Evolutionary conservation across 352 stramenopile species (phyloP).

Genomic region (Phytophthora constricta): DNA sequence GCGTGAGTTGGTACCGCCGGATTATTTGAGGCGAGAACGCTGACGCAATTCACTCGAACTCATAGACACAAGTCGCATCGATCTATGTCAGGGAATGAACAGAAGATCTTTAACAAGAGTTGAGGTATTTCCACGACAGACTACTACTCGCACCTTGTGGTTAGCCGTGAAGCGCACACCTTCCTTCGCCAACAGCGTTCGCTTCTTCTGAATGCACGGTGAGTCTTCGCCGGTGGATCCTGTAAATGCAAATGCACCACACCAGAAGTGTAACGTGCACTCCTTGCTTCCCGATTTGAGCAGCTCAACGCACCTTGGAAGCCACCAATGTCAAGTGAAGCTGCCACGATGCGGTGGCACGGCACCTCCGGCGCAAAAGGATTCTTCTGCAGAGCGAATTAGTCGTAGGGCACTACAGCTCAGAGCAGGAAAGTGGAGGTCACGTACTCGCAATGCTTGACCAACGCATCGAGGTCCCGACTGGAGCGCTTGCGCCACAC

Average conservation of each 20-base stretch:
- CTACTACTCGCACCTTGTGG: slow-evolving; percentile 52
- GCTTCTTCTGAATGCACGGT: slow-evolving; percentile 73
- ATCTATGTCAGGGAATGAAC: too few relatives aligned
- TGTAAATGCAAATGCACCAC: slow-evolving; percentile 17
- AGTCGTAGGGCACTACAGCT: too few relatives aligned
- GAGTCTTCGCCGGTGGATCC: slow-evolving; percentile 67
- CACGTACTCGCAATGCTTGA: slow-evolving; percentile 74
- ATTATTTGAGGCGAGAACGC: too few relatives aligned
- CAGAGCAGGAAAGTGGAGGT: neutral
- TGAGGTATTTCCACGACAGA: neutral
- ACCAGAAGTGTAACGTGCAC: neutral
- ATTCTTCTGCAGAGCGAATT: slow-evolving; percentile 81
- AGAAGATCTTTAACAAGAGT: neutral
- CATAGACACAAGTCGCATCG: slow-evolving; percentile 49
- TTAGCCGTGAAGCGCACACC: slow-evolving; percentile 68
- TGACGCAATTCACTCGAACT: slow-evolving; percentile 44
- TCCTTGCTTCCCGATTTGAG: neutral
- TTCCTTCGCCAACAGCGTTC: slow-evolving; percentile 62
- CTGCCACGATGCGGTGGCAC: slow-evolving; percentile 83
- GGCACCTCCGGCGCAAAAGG: slow-evolving; percentile 81
- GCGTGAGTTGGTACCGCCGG: too few relatives aligned
- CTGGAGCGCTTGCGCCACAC: slow-evolving; percentile 60
- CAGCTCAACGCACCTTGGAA: slow-evolving; percentile 61
- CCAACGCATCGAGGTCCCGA: slow-evolving; percentile 79
- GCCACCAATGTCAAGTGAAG: slow-evolving; percentile 67